A percentile compares a stretch with the other conserved stretches of the same genome.
phyloP scores from a whole-genome alignment of 179 eudicot species.

The Beta lomatogona region DNA sequence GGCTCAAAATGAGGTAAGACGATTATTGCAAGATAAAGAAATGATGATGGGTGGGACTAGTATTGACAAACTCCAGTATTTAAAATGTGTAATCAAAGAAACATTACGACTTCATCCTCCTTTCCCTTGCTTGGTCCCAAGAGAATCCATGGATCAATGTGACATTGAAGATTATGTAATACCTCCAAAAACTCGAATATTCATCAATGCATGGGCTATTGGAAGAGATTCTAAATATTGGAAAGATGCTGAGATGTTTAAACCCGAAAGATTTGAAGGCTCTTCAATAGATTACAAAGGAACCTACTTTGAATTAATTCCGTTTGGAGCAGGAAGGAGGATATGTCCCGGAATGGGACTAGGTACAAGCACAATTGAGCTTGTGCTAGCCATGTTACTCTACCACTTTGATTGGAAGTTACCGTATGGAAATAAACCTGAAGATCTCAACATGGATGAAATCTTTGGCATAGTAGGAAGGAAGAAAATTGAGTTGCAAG shows the following conservation, averaged over 20 bases:
- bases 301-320: not conserved
- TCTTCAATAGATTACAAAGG: not conserved
- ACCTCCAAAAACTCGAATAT: not conserved
- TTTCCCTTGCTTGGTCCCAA: not conserved
- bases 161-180: not conserved
- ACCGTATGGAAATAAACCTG: not conserved
- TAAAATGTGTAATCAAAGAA: slow-evolving; percentile 8
- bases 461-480: not conserved
- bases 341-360: not conserved
- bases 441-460: slow-evolving; percentile 7
- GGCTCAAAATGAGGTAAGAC: slow-evolving; percentile 5
- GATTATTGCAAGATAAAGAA: not conserved
- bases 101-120: slow-evolving; percentile 6
- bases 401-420: slow-evolving; percentile 17
- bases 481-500: slow-evolving; percentile 2
- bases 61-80: not conserved
- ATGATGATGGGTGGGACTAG: not conserved
- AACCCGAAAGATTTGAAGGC: slow-evolving; percentile 8
- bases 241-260: not conserved
- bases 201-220: slow-evolving; percentile 4
- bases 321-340: not conserved
- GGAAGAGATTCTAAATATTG: slow-evolving; percentile 2
- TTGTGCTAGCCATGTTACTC: slow-evolving; percentile 11
- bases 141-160: not conserved
- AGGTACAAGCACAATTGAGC: not conserved